A percentile compares a stretch with the other conserved stretches of the same genome.
Evolutionary conservation across 2,329 filamentous ascomycete genomes (phyloP).

Genomic region (Colletotrichum salicis): DNA sequence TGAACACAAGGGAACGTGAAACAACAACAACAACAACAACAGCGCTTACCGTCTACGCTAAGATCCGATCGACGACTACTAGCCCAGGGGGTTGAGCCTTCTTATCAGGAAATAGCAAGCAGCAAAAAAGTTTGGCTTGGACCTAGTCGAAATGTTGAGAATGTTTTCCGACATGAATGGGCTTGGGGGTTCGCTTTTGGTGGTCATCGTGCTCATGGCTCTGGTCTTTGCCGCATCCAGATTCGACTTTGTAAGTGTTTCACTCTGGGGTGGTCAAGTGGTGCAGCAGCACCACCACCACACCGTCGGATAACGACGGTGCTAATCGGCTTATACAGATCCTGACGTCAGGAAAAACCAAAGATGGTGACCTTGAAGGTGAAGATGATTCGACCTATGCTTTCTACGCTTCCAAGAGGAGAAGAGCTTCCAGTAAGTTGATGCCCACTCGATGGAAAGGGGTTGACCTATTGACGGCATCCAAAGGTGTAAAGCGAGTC

Average conservation of each 20-base stretch:
- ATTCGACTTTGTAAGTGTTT: slow-evolving; percentile 33
- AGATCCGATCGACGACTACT: background rate
- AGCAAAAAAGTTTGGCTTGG: background rate
- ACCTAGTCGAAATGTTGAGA: slow-evolving; percentile 26
- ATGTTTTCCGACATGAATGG: slow-evolving; percentile 30
- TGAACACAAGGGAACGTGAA: background rate
- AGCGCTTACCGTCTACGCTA: background rate
- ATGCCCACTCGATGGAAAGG: too few species aligned
- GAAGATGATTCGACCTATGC: slow-evolving; percentile 36
- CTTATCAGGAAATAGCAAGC: background rate
- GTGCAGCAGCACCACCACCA: background rate
- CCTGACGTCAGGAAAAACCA: slow-evolving; percentile 23
- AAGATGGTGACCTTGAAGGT: slow-evolving; percentile 25
- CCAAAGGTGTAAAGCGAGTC: slow-evolving; percentile 30
- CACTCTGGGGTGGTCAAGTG: background rate
- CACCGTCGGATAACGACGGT: background rate
- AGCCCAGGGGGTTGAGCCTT: background rate
- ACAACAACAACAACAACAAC: background rate
- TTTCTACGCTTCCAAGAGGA: slow-evolving; percentile 33
- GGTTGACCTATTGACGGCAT: too few species aligned
- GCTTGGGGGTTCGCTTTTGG: slow-evolving; percentile 20
- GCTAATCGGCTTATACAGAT: slow-evolving; percentile 19
- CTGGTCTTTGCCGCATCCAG: slow-evolving; percentile 31
- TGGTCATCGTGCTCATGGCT: slow-evolving; percentile 32
- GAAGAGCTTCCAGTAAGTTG: slow-evolving; percentile 34